phyloP scores from a whole-genome alignment of 257 asterid species.

The Solanum tarapatanum region DNA sequence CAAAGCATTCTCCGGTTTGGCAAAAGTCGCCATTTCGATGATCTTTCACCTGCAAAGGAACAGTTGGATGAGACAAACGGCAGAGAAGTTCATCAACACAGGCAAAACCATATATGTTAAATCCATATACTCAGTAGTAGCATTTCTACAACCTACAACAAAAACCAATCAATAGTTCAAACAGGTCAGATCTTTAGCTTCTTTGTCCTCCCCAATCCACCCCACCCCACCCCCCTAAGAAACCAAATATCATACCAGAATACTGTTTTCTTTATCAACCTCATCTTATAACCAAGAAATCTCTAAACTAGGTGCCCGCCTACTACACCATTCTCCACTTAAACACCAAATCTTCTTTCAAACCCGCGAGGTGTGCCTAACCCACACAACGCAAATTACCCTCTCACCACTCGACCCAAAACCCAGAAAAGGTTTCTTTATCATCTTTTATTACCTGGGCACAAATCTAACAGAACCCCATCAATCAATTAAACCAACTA shows the following conservation, averaged over 20 bases:
- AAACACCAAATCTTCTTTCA: neutral
- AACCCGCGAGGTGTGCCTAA: neutral
- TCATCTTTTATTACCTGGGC: neutral
- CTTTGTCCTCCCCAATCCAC: neutral
- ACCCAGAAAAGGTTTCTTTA: neutral
- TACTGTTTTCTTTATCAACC: neutral
- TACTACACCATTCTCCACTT: neutral
- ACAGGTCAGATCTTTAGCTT: neutral
- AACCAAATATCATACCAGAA: neutral
- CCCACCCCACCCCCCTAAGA: neutral
- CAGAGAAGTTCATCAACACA: neutral
- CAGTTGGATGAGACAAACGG: neutral
- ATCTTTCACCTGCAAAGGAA: neutral
- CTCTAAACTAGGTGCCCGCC: neutral
- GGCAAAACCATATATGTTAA: neutral
- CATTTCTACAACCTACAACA: neutral
- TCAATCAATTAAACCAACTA: neutral
- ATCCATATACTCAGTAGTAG: neutral
- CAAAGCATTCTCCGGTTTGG: slow-evolving; percentile 45
- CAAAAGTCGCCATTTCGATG: slow-evolving; percentile 27
- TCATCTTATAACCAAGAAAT: neutral
- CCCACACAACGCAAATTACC: neutral
- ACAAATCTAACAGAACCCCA: neutral
- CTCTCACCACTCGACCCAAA: neutral
- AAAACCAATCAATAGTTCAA: neutral